Evolutionary conservation across 371 early-diverging fungal species (phyloP).

Genomic region (Mortierella sp.): DNA sequence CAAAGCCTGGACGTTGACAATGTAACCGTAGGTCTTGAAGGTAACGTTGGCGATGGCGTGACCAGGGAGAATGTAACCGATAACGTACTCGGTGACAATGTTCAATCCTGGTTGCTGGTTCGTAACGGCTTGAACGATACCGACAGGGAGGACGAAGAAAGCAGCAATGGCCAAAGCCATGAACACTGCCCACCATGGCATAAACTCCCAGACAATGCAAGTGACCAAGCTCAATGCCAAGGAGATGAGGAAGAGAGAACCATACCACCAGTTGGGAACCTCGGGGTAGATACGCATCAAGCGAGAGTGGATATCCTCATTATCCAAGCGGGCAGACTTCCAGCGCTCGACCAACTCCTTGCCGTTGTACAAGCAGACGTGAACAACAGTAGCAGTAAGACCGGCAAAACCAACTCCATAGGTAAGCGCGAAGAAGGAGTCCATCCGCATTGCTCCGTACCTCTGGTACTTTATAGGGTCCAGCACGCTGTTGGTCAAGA

Average conservation of each 20-base stretch:
- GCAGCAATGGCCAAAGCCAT: slow-evolving; percentile 71
- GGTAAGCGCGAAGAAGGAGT: slow-evolving; percentile 66
- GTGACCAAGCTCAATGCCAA: slow-evolving; percentile 67
- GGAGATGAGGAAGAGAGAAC: slow-evolving; percentile 63
- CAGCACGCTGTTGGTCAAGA: slow-evolving; percentile 46
- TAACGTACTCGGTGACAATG: slow-evolving; percentile 71
- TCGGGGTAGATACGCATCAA: slow-evolving; percentile 61
- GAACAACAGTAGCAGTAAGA: slow-evolving; percentile 60
- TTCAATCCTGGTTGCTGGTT: slow-evolving; percentile 77
- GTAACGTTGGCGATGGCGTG: slow-evolving; percentile 52
- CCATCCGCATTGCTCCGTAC: slow-evolving; percentile 68
- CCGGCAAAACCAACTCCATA: slow-evolving; percentile 58
- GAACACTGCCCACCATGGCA: slow-evolving; percentile 77
- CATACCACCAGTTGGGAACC: slow-evolving; percentile 83
- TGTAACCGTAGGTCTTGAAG: slow-evolving; percentile 63
- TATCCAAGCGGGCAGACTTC: slow-evolving; percentile 18
- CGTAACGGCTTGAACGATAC: slow-evolving; percentile 78
- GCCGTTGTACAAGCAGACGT: slow-evolving; percentile 62
- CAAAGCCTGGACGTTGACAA: slow-evolving; percentile 62
- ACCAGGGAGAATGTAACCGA: slow-evolving; percentile 68
- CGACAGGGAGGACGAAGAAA: slow-evolving; percentile 80
- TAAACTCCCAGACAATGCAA: slow-evolving; percentile 62
- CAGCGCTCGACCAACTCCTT: slow-evolving; percentile 51
- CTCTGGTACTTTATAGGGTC: slow-evolving; percentile 57
- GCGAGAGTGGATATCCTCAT: slow-evolving; percentile 37